Conservation (phyloP, 2,329 filamentous ascomycete species). For the Aspergillus amoenus region DNA sequence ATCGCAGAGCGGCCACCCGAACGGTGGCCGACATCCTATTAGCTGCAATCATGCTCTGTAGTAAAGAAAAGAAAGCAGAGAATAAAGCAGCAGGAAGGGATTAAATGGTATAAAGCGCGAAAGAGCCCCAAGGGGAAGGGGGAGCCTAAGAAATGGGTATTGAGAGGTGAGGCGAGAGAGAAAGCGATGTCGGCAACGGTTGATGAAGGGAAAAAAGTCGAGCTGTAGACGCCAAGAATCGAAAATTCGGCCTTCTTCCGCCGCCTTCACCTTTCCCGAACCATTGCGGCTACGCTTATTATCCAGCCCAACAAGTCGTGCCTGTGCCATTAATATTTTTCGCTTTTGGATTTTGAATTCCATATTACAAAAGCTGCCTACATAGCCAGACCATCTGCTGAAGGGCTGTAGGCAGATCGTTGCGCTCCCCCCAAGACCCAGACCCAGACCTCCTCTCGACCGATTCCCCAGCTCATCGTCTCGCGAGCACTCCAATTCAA, state of each 20-base stretch:
- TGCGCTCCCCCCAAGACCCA: neutral
- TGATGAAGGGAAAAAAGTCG: conserved; percentile 32
- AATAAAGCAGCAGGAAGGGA: neutral
- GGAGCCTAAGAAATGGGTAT: conserved; percentile 15
- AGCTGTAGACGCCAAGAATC: conserved; percentile 35
- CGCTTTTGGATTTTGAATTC: neutral
- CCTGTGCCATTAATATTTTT: neutral
- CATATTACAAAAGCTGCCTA: neutral
- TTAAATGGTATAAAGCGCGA: neutral
- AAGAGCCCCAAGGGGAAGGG: conserved; percentile 20
- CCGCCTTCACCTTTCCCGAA: conserved; percentile 26
- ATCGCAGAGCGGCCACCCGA: conserved; percentile 38
- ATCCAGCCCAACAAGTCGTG: neutral
- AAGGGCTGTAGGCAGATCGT: neutral
- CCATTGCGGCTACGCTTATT: conserved; percentile 7
- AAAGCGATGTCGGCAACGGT: conserved; percentile 28
- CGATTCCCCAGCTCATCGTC: neutral
- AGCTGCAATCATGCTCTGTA: conserved; percentile 41
- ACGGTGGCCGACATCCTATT: conserved; percentile 37
- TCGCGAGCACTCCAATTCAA: conserved; percentile 13
- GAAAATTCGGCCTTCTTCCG: conserved; percentile 35
- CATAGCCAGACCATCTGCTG: neutral
- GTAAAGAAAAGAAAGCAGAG: conserved; percentile 4
- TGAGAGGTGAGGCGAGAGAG: conserved; percentile 20
- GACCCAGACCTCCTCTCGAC: neutral